phyloP scores from a whole-genome alignment of 192 early-diverging fungal genomes.

The Coemansia sp. region DNA sequence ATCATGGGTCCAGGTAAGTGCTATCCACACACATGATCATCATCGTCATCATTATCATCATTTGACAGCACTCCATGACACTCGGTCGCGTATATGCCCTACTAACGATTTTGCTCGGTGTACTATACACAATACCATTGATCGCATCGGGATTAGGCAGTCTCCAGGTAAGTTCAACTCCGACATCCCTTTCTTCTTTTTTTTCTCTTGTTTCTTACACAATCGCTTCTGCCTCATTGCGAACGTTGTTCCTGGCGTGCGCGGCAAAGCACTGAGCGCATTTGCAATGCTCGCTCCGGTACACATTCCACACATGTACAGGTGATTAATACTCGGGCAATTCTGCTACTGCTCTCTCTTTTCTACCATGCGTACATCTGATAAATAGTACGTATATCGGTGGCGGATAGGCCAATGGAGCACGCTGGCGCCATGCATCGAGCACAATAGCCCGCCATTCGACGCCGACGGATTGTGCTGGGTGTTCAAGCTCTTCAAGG shows the following conservation, averaged over 20 bases:
- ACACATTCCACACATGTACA: neutral
- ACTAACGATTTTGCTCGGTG: conserved; percentile 1
- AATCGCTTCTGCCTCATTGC: neutral
- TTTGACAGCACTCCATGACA: neutral
- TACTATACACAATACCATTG: neutral
- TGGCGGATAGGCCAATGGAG: conserved; percentile 58
- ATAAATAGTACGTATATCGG: conserved; percentile 52
- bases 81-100: neutral
- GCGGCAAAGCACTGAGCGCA: neutral
- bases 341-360: conserved; percentile 6
- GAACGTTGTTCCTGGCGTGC: neutral
- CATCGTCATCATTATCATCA: neutral
- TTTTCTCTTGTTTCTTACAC: neutral
- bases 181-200: neutral
- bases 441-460: conserved; percentile 55
- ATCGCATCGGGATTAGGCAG: conserved; percentile 19
- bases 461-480: conserved; percentile 53
- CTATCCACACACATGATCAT: neutral
- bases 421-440: conserved; percentile 47
- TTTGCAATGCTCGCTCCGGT: neutral
- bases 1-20: neutral
- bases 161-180: conserved; percentile 27
- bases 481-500: conserved; percentile 57
- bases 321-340: neutral
- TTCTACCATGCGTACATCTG: neutral